Evolutionary conservation across 1,139 yeast species (phyloP), one percentile per base, ranked within the genome.

Genomic region (Petasospora rhodanensis): DNA sequence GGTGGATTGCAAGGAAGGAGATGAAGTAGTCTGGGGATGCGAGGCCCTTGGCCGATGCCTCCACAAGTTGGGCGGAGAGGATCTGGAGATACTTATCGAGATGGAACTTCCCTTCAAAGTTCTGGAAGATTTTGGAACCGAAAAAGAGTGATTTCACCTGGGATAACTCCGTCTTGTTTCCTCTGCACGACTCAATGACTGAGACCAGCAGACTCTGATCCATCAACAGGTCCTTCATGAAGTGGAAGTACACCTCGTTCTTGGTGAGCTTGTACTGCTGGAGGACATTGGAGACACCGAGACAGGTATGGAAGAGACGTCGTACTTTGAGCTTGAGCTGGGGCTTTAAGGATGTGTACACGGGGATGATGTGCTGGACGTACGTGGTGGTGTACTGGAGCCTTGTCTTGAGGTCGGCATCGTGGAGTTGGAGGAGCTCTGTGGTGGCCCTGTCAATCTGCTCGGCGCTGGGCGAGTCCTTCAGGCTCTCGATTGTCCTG

Each of bases 91-190:
- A 62, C 1, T 42, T 43, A 2, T 46, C 34, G 14, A 61, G 42
- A 9, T 39, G 42, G 7, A 56, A 20, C 7, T 46, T 46, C 0
- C 51, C 45, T 12, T 51, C 45, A 13, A 61, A 41, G 1, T 51
- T 23, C 29, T 61, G 57, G 27, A 51, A 58, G 2, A 61, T 30
- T 37, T 49, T 60, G 37, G 66, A 60, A 1, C 67, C 66, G 42
- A 59, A 60, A 22, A 61, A 47, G 3, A 55, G 26, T 0, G 61
- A 35, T 21, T 46, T 54, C 1, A 59, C 18, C 24, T 45, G 52
- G 7, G 33, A 32, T 5, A 40, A 26, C 24, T 55, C 54, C 2
- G 44, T 18, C 24, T 33, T 43, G 12, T 40, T 47, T 0, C 28
- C 34, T 5, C 32, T 15, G 9, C 38, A 27, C 3, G 33, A 22